phyloP scores from a whole-genome alignment of 108 stramenopile species.

The Skeletonema tropicum region DNA sequence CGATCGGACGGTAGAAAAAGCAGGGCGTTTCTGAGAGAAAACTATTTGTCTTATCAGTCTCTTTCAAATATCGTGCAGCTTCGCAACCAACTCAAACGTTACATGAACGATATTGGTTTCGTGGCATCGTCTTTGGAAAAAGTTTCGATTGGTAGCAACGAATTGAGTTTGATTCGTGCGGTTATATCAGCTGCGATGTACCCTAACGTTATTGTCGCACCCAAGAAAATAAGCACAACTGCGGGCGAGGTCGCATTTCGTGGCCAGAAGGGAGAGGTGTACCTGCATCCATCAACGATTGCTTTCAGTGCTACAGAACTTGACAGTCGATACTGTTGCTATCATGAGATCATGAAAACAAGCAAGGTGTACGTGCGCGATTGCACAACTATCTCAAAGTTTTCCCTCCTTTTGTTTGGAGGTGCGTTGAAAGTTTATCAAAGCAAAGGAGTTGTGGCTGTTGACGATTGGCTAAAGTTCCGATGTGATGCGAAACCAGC shows the following conservation, averaged over 20 bases:
- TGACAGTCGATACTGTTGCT: slow-evolving; percentile 71
- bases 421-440: slow-evolving; percentile 67
- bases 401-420: slow-evolving; percentile 77
- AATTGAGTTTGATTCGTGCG: slow-evolving; percentile 76
- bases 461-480: slow-evolving; percentile 79
- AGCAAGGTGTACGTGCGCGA: slow-evolving; percentile 77
- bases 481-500: slow-evolving; percentile 63
- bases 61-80: slow-evolving; percentile 79
- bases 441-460: slow-evolving; percentile 56
- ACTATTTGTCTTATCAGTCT: slow-evolving; percentile 70
- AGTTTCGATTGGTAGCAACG: slow-evolving; percentile 21
- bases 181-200: slow-evolving; percentile 88
- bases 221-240: slow-evolving; percentile 55
- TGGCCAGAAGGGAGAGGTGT: slow-evolving; percentile 60
- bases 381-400: slow-evolving; percentile 58
- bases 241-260: slow-evolving; percentile 61
- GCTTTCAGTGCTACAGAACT: slow-evolving; percentile 57
- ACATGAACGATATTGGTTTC: slow-evolving; percentile 38
- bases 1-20: slow-evolving; percentile 47
- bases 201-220: slow-evolving; percentile 86
- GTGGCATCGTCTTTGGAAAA: background rate
- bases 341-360: slow-evolving; percentile 83
- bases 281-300: slow-evolving; percentile 76
- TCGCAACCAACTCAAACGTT: slow-evolving; percentile 66
- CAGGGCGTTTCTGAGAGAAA: slow-evolving; percentile 64